Base-by-base conservation (phyloP, 805 yeast species). In the Monosporozyma siamensis region DNA sequence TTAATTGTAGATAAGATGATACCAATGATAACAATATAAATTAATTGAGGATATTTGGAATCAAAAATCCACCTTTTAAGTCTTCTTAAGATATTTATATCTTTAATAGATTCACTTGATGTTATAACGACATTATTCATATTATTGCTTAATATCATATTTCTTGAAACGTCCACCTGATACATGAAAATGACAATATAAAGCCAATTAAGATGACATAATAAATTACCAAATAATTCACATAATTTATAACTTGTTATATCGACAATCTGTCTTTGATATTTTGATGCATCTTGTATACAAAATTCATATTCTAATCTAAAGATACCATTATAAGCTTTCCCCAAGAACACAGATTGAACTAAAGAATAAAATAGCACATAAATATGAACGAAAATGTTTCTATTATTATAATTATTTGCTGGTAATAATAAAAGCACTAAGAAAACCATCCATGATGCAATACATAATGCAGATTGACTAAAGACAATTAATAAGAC, bases 361-460 rank as follows among this genome's bases (percentile, higher is more conserved):
- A 73, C 67, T 1, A 74, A 61, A 11, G 86, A 75, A 44, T 71
- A 72, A 42, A 77, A 65, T 17, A 78, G 49, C n/a, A 82, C 75
- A 4, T 83, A 76, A 8, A 78, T 24, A 31, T 73, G 74, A 29
- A 84, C 71, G 35, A 78, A 58, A 32, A 66, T 55, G 4, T 89
- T 87, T 43, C 81, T 74, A 21, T 74, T 64, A 49, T 75, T 75
- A 31, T 49, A 57, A 36, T 52, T 53, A 15, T 50, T 52, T 72
- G 75, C 17, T 77, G 61, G 59, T 35, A 60, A 71, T 25, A 84
- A 56, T 17, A 74, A 54, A 34, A 82, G 65, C 26, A 82, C 60
- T 14, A 82, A 46, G 40, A 80, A 62, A 21, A 85, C 65, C 77
- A 83, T 76, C 94, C 94, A 85, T 22, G 80, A 67, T 12, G 80